These are phyloP conservation scores for Phycomyces blakesleeanus DNA, from an alignment of 192 early-diverging fungal species.

Conservation along the genomic window DNA sequence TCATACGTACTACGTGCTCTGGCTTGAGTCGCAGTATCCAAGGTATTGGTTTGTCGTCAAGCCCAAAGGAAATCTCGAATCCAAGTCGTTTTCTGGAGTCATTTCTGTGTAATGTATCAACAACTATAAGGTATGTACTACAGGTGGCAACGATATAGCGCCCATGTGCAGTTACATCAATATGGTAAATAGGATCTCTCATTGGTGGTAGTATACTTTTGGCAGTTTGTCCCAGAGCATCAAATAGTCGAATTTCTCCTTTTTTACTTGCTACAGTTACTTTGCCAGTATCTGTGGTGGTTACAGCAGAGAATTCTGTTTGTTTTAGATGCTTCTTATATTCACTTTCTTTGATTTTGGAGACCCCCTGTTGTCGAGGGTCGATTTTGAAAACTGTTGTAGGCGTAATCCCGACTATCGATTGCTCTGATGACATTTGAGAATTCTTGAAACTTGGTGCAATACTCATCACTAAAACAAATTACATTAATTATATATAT, in stretches of 20 bases:
- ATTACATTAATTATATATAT: neutral
- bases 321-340: conserved; percentile 69
- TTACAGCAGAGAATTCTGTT: conserved; percentile 64
- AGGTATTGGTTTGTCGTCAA: conserved; percentile 59
- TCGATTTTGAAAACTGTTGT: conserved; percentile 87
- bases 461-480: conserved; percentile 44
- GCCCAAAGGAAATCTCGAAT: conserved; percentile 68
- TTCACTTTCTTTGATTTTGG: conserved; percentile 66
- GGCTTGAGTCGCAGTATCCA: conserved; percentile 78
- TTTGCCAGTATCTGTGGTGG: conserved; percentile 78
- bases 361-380: conserved; percentile 65
- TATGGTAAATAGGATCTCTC: conserved; percentile 83
- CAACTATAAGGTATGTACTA: conserved; percentile 76
- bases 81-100: conserved; percentile 53
- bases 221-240: conserved; percentile 74
- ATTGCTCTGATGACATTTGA: conserved; percentile 68
- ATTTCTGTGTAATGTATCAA: conserved; percentile 63
- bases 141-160: conserved; percentile 87
- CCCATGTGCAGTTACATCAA: conserved; percentile 87
- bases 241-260: conserved; percentile 86
- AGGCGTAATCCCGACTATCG: conserved; percentile 77
- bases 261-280: conserved; percentile 78
- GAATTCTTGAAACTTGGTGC: conserved; percentile 75
- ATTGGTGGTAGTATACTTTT: conserved; percentile 84
- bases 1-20: conserved; percentile 85